Percentiles rank a stretch among this genome's conserved stretches.
Evolutionary conservation across 257 asterid genomes (phyloP).

Genomic region (Parsonsia alboflavescens): DNA sequence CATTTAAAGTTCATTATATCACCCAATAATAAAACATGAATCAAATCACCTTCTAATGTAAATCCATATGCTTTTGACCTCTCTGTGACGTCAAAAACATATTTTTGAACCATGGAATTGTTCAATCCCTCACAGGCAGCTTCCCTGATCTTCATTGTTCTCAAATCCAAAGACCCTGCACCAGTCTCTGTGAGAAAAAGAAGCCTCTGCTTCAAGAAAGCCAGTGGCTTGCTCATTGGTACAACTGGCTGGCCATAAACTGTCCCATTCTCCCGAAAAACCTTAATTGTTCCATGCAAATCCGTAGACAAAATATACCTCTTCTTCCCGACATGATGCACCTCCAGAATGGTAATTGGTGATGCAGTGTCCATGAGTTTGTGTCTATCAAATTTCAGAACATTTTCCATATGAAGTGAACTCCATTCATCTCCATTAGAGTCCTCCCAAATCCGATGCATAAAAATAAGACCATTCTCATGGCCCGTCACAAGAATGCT

Average conservation of each 20-base stretch:
- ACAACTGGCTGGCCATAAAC: constrained; percentile 44
- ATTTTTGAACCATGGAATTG: constrained; percentile 46
- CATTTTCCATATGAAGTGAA: constrained; percentile 44
- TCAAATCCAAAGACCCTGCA: constrained; percentile 90
- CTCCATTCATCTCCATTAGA: constrained; percentile 56
- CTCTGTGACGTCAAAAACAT: constrained; percentile 77
- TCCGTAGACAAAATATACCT: constrained; percentile 61
- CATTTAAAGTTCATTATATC: constrained; percentile 88
- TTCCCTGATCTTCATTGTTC: constrained; percentile 85
- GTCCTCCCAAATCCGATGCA: constrained; percentile 80
- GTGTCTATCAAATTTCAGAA: constrained; percentile 43
- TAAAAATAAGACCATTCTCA: constrained; percentile 55
- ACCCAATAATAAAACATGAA: constrained; percentile 73
- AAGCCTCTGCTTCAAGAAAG: constrained; percentile 88
- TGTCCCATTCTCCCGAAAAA: constrained; percentile 63
- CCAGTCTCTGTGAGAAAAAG: constrained; percentile 84
- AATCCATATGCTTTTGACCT: constrained; percentile 82
- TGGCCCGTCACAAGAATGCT: constrained; percentile 75
- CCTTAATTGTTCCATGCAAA: constrained; percentile 49
- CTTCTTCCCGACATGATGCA: constrained; percentile 83
- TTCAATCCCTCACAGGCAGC: constrained; percentile 85
- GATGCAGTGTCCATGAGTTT: constrained; percentile 29
- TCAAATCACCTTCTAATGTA: constrained; percentile 68
- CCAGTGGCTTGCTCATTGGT: constrained; percentile 61
- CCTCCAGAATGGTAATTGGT: constrained; percentile 47